Percentiles rank a stretch among this genome's conserved stretches.
phyloP scores from a whole-genome alignment of 768 basidiomycete genomes.

The Mycena vitilis region DNA sequence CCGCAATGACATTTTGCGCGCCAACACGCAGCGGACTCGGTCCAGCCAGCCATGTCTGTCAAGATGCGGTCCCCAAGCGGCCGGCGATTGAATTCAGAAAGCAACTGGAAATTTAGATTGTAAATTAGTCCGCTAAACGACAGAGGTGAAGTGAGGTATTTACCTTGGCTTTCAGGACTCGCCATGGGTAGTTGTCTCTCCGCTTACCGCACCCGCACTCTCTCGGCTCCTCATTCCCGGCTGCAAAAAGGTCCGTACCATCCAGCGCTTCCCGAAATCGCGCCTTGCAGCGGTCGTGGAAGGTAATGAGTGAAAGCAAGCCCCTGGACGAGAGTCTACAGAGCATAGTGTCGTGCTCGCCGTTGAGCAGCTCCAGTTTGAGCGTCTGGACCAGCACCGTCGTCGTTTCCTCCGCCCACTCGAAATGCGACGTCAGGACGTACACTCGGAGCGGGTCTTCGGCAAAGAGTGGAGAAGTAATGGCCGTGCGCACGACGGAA shows the following conservation, averaged over 20 bases:
- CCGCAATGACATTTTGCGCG: slow-evolving; percentile 51
- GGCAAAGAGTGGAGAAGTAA: slow-evolving; percentile 56
- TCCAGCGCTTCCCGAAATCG: slow-evolving; percentile 51
- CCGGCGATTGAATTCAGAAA: slow-evolving; percentile 51
- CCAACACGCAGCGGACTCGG: slow-evolving; percentile 55
- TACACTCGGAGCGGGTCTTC: slow-evolving; percentile 60
- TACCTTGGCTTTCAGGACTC: slow-evolving; percentile 53
- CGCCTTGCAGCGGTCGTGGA: slow-evolving; percentile 56
- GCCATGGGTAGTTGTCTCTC: slow-evolving; percentile 52
- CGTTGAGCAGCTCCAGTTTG: slow-evolving; percentile 51
- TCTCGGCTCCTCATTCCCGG: slow-evolving; percentile 48
- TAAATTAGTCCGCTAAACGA: not conserved
- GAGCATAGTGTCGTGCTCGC: slow-evolving; percentile 46
- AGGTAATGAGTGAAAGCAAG: slow-evolving; percentile 52
- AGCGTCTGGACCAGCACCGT: slow-evolving; percentile 57
- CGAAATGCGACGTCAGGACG: slow-evolving; percentile 55
- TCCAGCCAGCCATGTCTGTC: slow-evolving; percentile 57
- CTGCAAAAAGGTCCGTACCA: slow-evolving; percentile 49
- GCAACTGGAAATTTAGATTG: slow-evolving; percentile 11
- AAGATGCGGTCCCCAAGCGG: slow-evolving; percentile 54
- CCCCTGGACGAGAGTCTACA: slow-evolving; percentile 47
- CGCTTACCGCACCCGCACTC: slow-evolving; percentile 50
- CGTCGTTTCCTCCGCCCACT: slow-evolving; percentile 58
- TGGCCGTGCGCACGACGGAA: slow-evolving; percentile 54
- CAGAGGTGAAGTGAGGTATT: slow-evolving; percentile 32